Base-by-base conservation (phyloP, 345 rosid species). In the Carallia pectinifolia region DNA sequence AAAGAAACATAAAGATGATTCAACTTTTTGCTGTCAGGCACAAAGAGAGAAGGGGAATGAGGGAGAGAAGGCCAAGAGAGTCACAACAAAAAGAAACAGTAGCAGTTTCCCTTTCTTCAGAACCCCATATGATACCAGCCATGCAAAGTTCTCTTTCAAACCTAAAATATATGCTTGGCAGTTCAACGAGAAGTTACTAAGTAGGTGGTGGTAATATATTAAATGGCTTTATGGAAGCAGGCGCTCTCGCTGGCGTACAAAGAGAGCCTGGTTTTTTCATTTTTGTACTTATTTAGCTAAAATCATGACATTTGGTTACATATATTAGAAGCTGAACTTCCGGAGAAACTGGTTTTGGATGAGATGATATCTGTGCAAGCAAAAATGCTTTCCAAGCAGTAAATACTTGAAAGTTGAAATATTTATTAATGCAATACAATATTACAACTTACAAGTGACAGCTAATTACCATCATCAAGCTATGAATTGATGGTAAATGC, bases 11-110 rank as follows among this genome's bases (percentile, higher is more conserved):
- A 48, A 13, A 66, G 40, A 65, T 76, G 12, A 27, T 44, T 44
- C 18, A 68, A 47, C 54, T 64, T 59, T 75, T 66, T 65, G 74
- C 72, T 69, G 74, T 65, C 76, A 71, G 54, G 67, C 74, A 64
- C 66, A 56, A 30, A 61, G 6, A 60, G 17, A 38, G 23, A 68
- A 72, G 31, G 64, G 33, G 38, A 53, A 9, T 19, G 27, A 44
- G 50, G 50, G 36, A 7, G 29, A 33, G 44, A 62, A 54, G 54
- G 61, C 58, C 29, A 70, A 27, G 58, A 68, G 71, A 62, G 36
- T 61, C 71, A 69, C 64, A 44, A 44, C 50, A 56, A 38, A 56
- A 74, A 47, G 72, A 74, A 55, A 48, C 54, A 68, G 73, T 55
- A 62, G 66, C 71, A 33, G 58, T 60, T 69, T 36, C 48, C 18